phyloP scores from a whole-genome alignment of 805 yeast genomes.

The Barnettozyma siamensis region DNA sequence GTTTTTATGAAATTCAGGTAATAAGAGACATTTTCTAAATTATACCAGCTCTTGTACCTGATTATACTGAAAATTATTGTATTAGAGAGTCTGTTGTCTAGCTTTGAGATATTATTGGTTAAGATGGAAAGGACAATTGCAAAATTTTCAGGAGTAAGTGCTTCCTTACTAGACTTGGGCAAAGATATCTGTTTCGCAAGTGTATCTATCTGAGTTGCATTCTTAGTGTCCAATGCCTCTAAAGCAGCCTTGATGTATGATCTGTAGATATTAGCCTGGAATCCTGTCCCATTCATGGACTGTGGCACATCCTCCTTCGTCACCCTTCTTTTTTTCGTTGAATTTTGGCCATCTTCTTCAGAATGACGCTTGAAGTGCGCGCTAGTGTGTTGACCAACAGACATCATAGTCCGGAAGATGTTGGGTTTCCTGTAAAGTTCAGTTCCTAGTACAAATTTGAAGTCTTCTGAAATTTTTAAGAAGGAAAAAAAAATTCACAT shows the following conservation, averaged over 20 bases:
- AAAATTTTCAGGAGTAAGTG: constrained; percentile 49
- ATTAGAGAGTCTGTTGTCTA: constrained; percentile 44
- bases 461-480: no score
- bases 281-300: constrained; percentile 3
- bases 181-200: constrained; percentile 54
- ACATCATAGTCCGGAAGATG: constrained; percentile 25
- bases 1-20: constrained; percentile 73
- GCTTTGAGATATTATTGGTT: constrained; percentile 57
- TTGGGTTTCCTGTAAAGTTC: no score
- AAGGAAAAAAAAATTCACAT: no score
- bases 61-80: constrained; percentile 57
- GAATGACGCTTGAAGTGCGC: constrained; percentile 24
- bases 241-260: constrained; percentile 60
- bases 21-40: constrained; percentile 38
- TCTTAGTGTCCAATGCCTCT: constrained; percentile 59
- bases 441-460: no score
- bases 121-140: constrained; percentile 50
- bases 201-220: constrained; percentile 49
- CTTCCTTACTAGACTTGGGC: constrained; percentile 47
- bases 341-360: constrained; percentile 15
- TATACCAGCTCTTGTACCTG: constrained; percentile 56
- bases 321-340: constrained; percentile 2
- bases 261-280: constrained; percentile 32
- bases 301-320: not conserved
- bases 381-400: constrained; percentile 21